Base-by-base conservation (phyloP, 306 rosid species). In the Myrica gale region DNA sequence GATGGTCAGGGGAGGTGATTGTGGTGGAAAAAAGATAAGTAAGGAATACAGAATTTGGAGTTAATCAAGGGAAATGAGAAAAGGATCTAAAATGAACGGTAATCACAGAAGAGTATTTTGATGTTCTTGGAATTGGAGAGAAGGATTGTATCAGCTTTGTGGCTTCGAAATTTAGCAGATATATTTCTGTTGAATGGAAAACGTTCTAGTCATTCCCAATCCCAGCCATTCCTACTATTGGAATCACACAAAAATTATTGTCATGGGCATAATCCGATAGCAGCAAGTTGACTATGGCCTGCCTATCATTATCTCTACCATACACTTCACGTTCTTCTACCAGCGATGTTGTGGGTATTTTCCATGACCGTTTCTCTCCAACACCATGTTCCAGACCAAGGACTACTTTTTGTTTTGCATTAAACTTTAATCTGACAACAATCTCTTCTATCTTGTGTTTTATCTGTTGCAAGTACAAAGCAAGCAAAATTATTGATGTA, bases 221-320 rank as follows among this genome's bases (percentile, higher is more conserved):
- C 12, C 87, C 85, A 15, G 87, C 84, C 79, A 85, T 80, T 72
- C 84, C 84, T 37, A 75, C 80, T 26, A 80, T 52, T 45, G 84
- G 76, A 62, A 80, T 41, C 17, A 80, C 70, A 39, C 62, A 61
- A 13, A 70, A 65, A 51, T 51, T 32, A 61, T 39, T 65, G 50
- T n/a, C 71, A 37, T 39, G 32, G 6, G 6, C 5, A 0, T 46
- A 12, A 51, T 70, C 55, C 4, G 48, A 46, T 5, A 80, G 69
- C 78, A 65, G 26, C 48, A 69, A 63, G 42, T 57, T 43, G 9
- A 77, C 70, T 75, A 84, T 74, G 48, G 74, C 23, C 73, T 77
- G 50, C 60, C 50, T 68, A 32, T 84, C 82, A 73, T 53, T 52
- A 45, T 80, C 78, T 71, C 84, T 74, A 39, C 87, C 87, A 77